Percentiles rank a stretch among this genome's conserved stretches.
phyloP scores from a whole-genome alignment of 768 basidiomycete genomes.

The Trametes cubensis region DNA sequence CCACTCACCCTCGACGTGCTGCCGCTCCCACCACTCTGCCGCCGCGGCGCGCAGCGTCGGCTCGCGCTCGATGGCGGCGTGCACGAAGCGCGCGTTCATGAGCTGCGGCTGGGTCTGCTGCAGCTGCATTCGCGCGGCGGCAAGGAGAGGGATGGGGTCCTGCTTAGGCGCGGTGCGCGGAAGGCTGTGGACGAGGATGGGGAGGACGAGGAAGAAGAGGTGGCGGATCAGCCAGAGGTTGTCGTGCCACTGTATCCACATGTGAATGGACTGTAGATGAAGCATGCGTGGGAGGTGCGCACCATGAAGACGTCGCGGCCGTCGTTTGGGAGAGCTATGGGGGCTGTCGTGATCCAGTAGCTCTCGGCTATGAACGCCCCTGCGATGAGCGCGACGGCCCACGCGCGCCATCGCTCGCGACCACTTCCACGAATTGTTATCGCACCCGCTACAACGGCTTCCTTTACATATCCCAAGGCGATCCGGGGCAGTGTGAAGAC shows the following conservation, averaged over 20 bases:
- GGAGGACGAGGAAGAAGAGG: slow-evolving; percentile 58
- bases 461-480: slow-evolving; percentile 61
- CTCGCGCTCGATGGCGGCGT: slow-evolving; percentile 58
- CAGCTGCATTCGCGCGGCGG: slow-evolving; percentile 33
- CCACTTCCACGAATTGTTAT: slow-evolving; percentile 46
- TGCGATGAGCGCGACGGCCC: slow-evolving; percentile 51
- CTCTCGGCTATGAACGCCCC: slow-evolving; percentile 54
- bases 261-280: not conserved
- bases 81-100: slow-evolving; percentile 58
- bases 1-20: slow-evolving; percentile 54
- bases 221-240: slow-evolving; percentile 55
- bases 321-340: slow-evolving; percentile 49
- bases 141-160: slow-evolving; percentile 21
- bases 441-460: slow-evolving; percentile 54
- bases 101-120: slow-evolving; percentile 48
- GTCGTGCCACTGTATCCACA: slow-evolving; percentile 63
- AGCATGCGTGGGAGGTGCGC: slow-evolving; percentile 13
- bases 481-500: slow-evolving; percentile 58
- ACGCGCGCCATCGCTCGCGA: slow-evolving; percentile 47
- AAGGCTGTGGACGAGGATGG: slow-evolving; percentile 48
- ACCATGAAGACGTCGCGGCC: slow-evolving; percentile 45
- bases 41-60: slow-evolving; percentile 51
- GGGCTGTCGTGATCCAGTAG: slow-evolving; percentile 53
- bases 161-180: slow-evolving; percentile 38
- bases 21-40: slow-evolving; percentile 57